Evolutionary conservation across 2,329 filamentous ascomycete species (phyloP).

Genomic region (Diatrype stigma): DNA sequence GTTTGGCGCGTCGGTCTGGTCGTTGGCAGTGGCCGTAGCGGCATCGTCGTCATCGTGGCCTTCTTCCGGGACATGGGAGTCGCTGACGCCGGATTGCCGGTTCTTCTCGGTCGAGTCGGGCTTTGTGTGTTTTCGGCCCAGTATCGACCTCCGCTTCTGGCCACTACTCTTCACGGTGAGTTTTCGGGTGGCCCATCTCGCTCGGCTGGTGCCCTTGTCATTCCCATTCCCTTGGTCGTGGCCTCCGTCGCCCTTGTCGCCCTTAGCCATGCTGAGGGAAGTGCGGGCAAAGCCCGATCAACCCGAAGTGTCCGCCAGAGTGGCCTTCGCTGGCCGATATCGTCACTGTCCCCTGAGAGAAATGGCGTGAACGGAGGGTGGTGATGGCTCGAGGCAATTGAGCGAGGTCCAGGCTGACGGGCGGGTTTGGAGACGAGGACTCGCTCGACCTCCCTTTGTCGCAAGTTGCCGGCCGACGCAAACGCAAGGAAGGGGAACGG

Average conservation of each 20-base stretch:
- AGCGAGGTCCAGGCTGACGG: not conserved
- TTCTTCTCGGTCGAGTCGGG: conserved; percentile 66
- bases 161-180: conserved; percentile 69
- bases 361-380: not conserved
- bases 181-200: conserved; percentile 95
- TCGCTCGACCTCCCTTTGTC: not conserved
- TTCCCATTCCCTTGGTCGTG: conserved; percentile 18
- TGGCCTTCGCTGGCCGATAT: conserved; percentile 28
- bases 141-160: conserved; percentile 77
- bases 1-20: conserved; percentile 33
- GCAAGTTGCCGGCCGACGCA: not conserved
- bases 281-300: conserved; percentile 41
- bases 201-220: conserved; percentile 64
- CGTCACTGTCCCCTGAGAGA: not conserved
- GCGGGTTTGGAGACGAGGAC: not conserved
- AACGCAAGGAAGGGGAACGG: too few species aligned
- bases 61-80: conserved; percentile 25
- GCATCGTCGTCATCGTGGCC: conserved; percentile 15
- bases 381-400: conserved; percentile 3
- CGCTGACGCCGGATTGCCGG: conserved; percentile 40
- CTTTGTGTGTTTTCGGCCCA: conserved; percentile 67
- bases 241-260: conserved; percentile 26
- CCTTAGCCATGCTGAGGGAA: conserved; percentile 32
- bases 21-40: conserved; percentile 25
- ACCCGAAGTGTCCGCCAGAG: conserved; percentile 37